Evolutionary conservation across 2,329 filamentous ascomycete species (phyloP).

Genomic region (Fusarium algeriense): DNA sequence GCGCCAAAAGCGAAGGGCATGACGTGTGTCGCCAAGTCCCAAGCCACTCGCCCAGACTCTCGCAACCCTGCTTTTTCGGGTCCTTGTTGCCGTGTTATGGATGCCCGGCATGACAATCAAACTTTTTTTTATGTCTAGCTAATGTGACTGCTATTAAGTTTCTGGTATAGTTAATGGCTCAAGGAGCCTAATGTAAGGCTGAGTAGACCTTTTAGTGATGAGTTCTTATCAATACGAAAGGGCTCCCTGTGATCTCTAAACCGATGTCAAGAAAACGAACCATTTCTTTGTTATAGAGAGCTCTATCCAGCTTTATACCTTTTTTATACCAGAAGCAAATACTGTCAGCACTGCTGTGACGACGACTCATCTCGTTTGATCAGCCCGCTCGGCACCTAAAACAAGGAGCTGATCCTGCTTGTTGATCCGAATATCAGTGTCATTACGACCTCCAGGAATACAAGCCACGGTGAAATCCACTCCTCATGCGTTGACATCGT

Average conservation of each 20-base stretch:
- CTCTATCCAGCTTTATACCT: not conserved
- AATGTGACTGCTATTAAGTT: not conserved
- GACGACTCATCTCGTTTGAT: constrained; percentile 1
- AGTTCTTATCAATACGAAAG: constrained; percentile 2
- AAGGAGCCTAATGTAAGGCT: constrained; percentile 10
- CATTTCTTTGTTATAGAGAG: not conserved
- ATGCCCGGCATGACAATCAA: constrained; percentile 23
- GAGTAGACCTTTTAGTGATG: not conserved
- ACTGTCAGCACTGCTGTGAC: not conserved
- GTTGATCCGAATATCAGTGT: constrained; percentile 31
- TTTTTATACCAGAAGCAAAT: not conserved
- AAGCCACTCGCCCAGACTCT: constrained; percentile 48
- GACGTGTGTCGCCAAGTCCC: constrained; percentile 50
- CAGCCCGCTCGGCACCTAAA: not conserved
- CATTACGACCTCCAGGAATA: constrained; percentile 4
- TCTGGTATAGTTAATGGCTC: not conserved
- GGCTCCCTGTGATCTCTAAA: not conserved
- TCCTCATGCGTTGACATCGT: constrained; percentile 1
- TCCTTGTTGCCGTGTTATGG: constrained; percentile 38
- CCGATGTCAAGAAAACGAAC: not conserved
- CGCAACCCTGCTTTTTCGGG: constrained; percentile 47
- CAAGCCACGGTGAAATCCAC: constrained; percentile 23
- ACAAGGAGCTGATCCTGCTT: constrained; percentile 6
- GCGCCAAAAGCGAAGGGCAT: constrained; percentile 47
- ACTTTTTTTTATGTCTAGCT: not conserved